Base-by-base conservation (phyloP, 2,329 filamentous ascomycete species). In the Elsinoe perseae region DNA sequence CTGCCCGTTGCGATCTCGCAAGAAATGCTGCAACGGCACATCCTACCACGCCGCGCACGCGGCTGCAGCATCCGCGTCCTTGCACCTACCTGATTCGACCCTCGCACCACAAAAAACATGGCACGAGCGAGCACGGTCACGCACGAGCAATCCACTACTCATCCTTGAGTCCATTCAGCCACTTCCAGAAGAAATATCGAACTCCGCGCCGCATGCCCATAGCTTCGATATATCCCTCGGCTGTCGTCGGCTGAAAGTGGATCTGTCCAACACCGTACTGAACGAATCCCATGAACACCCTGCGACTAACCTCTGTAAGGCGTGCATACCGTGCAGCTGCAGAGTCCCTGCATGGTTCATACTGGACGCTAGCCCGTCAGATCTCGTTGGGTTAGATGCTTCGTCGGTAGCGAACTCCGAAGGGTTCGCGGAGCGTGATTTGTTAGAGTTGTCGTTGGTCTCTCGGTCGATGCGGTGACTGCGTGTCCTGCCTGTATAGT, bases 371-470 rank as follows among this genome's bases (percentile, higher is more conserved):
- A 27, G 21, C 43, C n/a, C 25, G 23, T 50, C 44, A 18, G 44
- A 32, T 50, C 18, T 50, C 16, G 40, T 32, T 14, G 25, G 21
- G 14, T 14, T 50, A n/a, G 16, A 10, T 10, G 20, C n/a, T 14
- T 30, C 12, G 14, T 50, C 44, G 44, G 44, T 50, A 50, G 44
- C 44, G 44, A 50, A 50, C 44, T 50, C 44, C 44, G 44, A 30
- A 30, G 23, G 44, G 44, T 44, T 18, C 40, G 20, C 40, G 6
- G 2, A 12, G 40, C 18, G 10, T 23, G 14, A 25, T 25, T 44
- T 36, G 10, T 3, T 36, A 36, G 32, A 36, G 32, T 36, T 36
- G 32, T 36, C 32, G 32, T 14, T 36, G n/a, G 32, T 36, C 9
- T 6, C 32, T 12, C 3, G 32, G 32, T 36, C 12, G 32, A 14